These are phyloP conservation scores for Leccinum barrowsii DNA, from an alignment of 768 basidiomycete genomes.

Conservation along the genomic window DNA sequence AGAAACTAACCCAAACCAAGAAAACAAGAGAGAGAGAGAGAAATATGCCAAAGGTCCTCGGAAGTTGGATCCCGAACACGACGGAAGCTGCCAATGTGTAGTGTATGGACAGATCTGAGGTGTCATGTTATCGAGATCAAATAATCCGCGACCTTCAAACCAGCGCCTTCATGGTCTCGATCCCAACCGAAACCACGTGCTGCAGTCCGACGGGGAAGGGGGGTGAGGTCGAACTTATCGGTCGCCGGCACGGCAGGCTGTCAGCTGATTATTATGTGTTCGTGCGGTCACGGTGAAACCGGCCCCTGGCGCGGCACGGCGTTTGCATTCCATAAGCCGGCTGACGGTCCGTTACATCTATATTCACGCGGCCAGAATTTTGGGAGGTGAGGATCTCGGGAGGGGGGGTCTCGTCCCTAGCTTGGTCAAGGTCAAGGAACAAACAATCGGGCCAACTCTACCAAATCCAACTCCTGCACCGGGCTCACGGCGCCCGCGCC, in stretches of 20 bases:
- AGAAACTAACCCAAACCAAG: not conserved
- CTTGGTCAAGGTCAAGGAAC: not conserved
- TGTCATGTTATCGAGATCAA: not conserved
- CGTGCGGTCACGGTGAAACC: not conserved
- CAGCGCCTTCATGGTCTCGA: not conserved
- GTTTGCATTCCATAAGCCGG: not conserved
- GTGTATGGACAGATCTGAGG: not conserved
- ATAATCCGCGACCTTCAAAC: not conserved
- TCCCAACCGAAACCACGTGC: not conserved
- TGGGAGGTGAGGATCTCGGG: not conserved
- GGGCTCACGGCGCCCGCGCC: not conserved
- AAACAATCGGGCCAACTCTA: not conserved
- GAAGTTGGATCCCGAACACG: not conserved
- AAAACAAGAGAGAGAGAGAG: not conserved
- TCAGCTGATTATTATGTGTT: not conserved
- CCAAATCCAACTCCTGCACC: not conserved
- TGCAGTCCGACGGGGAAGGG: not conserved
- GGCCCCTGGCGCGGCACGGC: not conserved
- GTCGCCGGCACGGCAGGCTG: not conserved
- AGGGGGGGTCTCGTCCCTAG: not conserved
- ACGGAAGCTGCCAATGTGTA: not conserved
- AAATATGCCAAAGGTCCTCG: not conserved
- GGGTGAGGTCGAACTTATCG: not conserved
- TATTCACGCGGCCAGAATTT: not conserved
- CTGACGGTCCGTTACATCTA: not conserved